These are phyloP conservation scores for Beta macrorhiza DNA, from an alignment of 179 eudicot species.

Conservation along the genomic window DNA sequence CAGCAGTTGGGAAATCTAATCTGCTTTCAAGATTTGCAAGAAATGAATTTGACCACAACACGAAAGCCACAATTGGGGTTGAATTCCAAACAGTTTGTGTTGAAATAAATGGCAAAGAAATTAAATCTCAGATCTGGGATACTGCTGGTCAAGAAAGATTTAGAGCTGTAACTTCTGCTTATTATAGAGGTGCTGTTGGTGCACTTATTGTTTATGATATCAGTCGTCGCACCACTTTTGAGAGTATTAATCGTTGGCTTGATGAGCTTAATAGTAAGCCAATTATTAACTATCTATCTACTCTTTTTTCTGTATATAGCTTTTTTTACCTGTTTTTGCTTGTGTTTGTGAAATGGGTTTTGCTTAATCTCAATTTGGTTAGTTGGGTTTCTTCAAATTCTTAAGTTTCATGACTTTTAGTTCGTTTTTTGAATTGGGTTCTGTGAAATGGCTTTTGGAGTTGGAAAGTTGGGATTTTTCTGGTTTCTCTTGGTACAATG, in stretches of 20 bases:
- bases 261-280: slow-evolving; percentile 36
- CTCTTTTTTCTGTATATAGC: background rate
- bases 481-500: background rate
- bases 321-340: background rate
- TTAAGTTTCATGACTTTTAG: background rate
- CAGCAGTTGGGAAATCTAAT: slow-evolving; percentile 38
- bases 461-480: background rate
- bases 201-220: slow-evolving; percentile 41
- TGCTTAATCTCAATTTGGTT: slow-evolving; percentile 7
- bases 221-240: slow-evolving; percentile 32
- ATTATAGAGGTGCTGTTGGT: slow-evolving; percentile 42
- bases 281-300: background rate
- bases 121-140: slow-evolving; percentile 44
- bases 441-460: background rate
- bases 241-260: slow-evolving; percentile 35
- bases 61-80: slow-evolving; percentile 40
- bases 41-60: slow-evolving; percentile 34
- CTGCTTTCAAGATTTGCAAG: slow-evolving; percentile 34
- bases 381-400: background rate
- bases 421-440: slow-evolving; percentile 8
- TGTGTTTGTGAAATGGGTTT: slow-evolving; percentile 14
- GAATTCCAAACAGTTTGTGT: slow-evolving; percentile 42
- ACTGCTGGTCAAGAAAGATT: slow-evolving; percentile 43
- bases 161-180: slow-evolving; percentile 43
- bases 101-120: slow-evolving; percentile 36